A percentile compares a stretch with the other conserved stretches of the same genome.
Conservation (phyloP, 495 filamentous ascomycete genomes). For the Aspergillus ostianus region DNA sequence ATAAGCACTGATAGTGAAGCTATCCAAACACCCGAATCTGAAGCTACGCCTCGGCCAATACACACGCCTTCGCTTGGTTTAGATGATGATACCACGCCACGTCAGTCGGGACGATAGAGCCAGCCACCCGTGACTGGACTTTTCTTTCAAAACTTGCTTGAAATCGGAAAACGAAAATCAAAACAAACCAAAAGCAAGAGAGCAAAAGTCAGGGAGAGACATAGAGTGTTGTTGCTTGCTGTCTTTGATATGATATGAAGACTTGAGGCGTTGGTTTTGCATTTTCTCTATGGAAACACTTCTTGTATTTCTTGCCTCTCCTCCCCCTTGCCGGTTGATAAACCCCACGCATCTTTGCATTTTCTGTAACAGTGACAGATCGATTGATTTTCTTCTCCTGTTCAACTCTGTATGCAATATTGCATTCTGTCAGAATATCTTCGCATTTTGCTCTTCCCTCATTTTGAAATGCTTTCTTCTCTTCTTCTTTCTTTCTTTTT, state of each 20-base stretch:
- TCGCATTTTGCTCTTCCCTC: background rate
- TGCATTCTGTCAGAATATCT: conserved; percentile 1
- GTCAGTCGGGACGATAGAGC: conserved; percentile 16
- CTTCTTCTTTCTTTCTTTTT: conserved; percentile 3
- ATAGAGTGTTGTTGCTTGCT: conserved; percentile 13
- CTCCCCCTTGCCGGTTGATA: background rate
- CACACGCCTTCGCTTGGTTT: conserved; percentile 32
- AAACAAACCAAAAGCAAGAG: background rate
- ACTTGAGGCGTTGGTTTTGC: background rate
- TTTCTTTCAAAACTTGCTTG: background rate
- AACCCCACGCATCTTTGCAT: background rate
- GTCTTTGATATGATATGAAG: conserved; percentile 1
- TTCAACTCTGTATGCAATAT: background rate
- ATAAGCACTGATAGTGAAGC: conserved; percentile 22
- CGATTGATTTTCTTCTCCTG: background rate
- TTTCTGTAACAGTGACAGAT: background rate
- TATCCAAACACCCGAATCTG: conserved; percentile 31
- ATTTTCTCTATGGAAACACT: background rate
- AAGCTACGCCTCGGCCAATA: conserved; percentile 40
- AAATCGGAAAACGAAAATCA: conserved; percentile 7
- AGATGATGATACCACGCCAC: conserved; percentile 66
- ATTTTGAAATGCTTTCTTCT: conserved; percentile 4
- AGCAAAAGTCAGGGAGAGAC: background rate
- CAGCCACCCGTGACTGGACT: background rate
- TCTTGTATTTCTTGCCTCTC: conserved; percentile 2